Evolutionary conservation across 139 green algal genomes (phyloP), one percentile per base, ranked within the genome.

Genomic region (Deuterostichococcus epilithicus): DNA sequence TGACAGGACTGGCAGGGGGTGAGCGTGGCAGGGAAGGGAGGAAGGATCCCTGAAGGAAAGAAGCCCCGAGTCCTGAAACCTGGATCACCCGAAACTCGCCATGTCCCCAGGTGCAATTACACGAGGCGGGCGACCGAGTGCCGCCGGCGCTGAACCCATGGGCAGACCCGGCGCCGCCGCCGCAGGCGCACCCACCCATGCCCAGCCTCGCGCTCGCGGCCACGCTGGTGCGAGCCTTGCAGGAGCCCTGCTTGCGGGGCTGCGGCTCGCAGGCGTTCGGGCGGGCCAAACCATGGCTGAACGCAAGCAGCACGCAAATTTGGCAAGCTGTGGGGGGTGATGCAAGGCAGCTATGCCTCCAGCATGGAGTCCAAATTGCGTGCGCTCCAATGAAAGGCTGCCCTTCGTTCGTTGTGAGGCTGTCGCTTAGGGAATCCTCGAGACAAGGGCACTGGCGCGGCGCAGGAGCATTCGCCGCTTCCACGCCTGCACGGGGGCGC

Each of bases 401-500:
- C n/a, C n/a, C n/a, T n/a, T n/a, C n/a, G n/a, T n/a, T 45, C 0
- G 33, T 35, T 13, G 69, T 30, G 3, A 23, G 1, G 22, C 2
- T n/a, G 26, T 4, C 2, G 25, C 3, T 52, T 2, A 60, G 69
- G 2, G 5, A 30, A 32, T 20, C 35, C 26, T 59, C 25, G 26
- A 3, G 22, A 74, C 32, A 2, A 59, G 35, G 47, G 20, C 23
- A 59, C 34, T 52, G 34, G 23, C 3, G 23, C 52, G 26, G 22
- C 28, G 42, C 68, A 25, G 13, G 23, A 73, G n/a, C 1, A 36
- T 68, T 37, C n/a, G 18, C n/a, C 47, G 69, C 34, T 68, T 70
- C 30, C 66, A 18, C 68, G 37, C 34, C 58, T 66, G 65, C 83
- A 84, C 78, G 77, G 38, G 26, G 67, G 63, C 34, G n/a, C 0